phyloP scores from a whole-genome alignment of 305 asterid genomes.

The Euphrasia arctica region DNA sequence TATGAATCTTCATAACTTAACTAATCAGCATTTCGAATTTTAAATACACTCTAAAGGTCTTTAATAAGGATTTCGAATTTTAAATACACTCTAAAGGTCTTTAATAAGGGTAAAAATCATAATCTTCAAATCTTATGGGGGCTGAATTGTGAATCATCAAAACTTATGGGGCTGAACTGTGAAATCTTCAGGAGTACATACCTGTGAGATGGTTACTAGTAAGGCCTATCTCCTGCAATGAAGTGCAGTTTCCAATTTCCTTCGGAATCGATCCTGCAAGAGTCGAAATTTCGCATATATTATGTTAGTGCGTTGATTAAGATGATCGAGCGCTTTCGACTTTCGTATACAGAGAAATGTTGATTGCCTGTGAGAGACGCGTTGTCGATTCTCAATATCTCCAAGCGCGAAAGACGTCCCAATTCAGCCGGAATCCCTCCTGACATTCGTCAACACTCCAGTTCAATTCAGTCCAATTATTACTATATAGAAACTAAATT shows the following conservation, averaged over 20 bases:
- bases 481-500: not conserved
- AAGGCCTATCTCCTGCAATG: slow-evolving; percentile 9
- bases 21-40: too few relatives aligned
- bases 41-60: too few relatives aligned
- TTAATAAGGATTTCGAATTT: too few relatives aligned
- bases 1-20: not conserved
- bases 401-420: not conserved
- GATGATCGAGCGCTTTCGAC: not conserved
- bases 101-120: too few relatives aligned
- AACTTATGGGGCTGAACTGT: not conserved
- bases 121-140: too few relatives aligned
- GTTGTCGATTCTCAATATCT: not conserved
- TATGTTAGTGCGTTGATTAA: too few relatives aligned
- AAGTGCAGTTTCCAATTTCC: slow-evolving; percentile 30
- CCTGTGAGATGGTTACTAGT: slow-evolving; percentile 18
- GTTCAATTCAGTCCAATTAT: too few relatives aligned
- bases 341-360: not conserved
- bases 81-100: too few relatives aligned
- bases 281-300: too few relatives aligned
- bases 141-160: too few relatives aligned
- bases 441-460: not conserved
- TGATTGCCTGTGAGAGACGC: slow-evolving; percentile 6
- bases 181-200: slow-evolving; percentile 2
- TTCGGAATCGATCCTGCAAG: slow-evolving; percentile 21
- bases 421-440: slow-evolving; percentile 1